These are phyloP conservation scores for Mycena belliarum DNA, from an alignment of 768 basidiomycete genomes.

Conservation along the genomic window DNA sequence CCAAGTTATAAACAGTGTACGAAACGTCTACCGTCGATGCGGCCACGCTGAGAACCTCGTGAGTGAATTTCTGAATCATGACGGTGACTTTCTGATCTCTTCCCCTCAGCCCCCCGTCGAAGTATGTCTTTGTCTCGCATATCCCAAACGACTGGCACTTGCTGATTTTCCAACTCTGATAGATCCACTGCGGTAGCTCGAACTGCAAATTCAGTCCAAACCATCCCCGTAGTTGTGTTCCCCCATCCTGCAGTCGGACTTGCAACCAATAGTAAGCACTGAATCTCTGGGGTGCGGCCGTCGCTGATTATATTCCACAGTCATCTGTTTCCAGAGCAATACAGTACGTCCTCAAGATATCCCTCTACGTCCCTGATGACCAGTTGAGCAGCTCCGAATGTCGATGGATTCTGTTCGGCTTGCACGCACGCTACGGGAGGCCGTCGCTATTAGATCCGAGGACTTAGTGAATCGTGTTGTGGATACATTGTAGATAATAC, in stretches of 20 bases:
- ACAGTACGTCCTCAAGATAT: conserved; percentile 34
- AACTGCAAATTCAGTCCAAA: conserved; percentile 57
- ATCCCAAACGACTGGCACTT: neutral
- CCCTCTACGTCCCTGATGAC: neutral
- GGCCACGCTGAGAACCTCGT: conserved; percentile 48
- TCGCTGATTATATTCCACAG: conserved; percentile 25
- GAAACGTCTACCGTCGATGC: conserved; percentile 50
- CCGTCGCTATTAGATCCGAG: conserved; percentile 16
- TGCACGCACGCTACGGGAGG: conserved; percentile 24
- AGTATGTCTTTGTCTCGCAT: neutral
- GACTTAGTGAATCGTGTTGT: neutral
- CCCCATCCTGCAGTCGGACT: conserved; percentile 41
- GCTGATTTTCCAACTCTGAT: conserved; percentile 28
- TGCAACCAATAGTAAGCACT: conserved; percentile 51
- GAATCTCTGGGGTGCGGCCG: neutral
- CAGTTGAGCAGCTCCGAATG: conserved; percentile 39
- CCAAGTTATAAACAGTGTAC: too few species aligned
- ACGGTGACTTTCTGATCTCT: neutral
- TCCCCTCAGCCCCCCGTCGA: conserved; percentile 19
- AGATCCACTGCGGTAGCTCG: conserved; percentile 44
- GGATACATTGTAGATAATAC: conserved; percentile 7
- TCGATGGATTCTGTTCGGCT: conserved; percentile 37
- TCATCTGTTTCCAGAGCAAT: conserved; percentile 46
- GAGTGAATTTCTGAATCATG: conserved; percentile 13
- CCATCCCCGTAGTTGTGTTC: conserved; percentile 45